Conservation (phyloP, 1,284 basidiomycete genomes). For the Irpex sp. region DNA sequence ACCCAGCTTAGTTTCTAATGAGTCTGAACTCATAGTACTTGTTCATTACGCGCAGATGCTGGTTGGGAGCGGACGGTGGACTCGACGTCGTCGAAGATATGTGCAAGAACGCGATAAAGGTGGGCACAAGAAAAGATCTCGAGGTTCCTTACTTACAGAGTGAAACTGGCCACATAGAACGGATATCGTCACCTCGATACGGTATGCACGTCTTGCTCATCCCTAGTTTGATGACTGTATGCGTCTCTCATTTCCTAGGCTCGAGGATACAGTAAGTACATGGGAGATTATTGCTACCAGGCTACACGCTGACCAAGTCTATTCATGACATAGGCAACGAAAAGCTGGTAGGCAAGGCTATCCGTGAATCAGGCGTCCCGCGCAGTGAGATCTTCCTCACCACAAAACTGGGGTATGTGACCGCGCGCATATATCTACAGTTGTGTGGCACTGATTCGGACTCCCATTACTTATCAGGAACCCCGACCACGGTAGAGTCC, state of each 20-base stretch:
- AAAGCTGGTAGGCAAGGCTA: slow-evolving; percentile 10
- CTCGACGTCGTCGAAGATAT: slow-evolving; percentile 13
- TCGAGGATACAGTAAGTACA: neutral
- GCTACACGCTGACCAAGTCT: neutral
- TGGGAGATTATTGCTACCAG: neutral
- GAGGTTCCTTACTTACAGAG: neutral
- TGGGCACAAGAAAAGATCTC: neutral
- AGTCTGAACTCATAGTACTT: neutral
- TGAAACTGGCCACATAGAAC: neutral
- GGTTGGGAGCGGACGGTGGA: slow-evolving; percentile 16
- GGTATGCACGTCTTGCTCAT: neutral
- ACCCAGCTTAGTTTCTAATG: neutral
- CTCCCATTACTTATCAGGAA: neutral
- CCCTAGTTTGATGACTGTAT: too few species aligned
- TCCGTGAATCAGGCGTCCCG: slow-evolving; percentile 13
- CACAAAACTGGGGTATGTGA: slow-evolving; percentile 11
- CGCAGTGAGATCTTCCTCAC: slow-evolving; percentile 14
- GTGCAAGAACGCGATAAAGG: slow-evolving; percentile 17
- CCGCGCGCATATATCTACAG: neutral
- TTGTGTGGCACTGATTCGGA: neutral
- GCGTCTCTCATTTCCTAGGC: neutral
- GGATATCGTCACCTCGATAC: slow-evolving; percentile 14
- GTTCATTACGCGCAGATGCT: slow-evolving; percentile 12
- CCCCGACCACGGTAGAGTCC: neutral
- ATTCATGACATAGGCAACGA: slow-evolving; percentile 8